These are phyloP conservation scores for Populus simonii DNA, from an alignment of 345 rosid genomes.

Conservation along the genomic window DNA sequence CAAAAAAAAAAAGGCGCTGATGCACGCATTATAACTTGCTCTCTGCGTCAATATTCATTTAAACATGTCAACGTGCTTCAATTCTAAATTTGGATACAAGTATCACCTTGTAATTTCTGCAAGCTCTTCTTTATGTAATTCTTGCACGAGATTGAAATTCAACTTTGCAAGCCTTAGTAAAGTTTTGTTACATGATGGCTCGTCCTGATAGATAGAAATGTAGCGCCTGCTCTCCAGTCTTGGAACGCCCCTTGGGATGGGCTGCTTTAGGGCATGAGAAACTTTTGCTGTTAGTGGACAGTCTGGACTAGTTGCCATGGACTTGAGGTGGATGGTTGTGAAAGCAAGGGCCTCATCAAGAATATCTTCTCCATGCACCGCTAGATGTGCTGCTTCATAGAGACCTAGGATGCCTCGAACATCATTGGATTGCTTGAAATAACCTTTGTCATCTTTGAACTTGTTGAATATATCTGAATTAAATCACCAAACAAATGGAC, in stretches of 20 bases:
- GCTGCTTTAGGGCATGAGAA: conserved; percentile 14
- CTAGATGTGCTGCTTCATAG: conserved; percentile 19
- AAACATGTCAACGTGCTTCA: too few relatives aligned
- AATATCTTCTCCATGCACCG: conserved; percentile 23
- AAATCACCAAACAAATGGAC: not conserved
- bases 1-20: too few relatives aligned
- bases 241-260: conserved; percentile 10
- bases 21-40: too few relatives aligned
- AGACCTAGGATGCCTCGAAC: not conserved
- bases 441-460: conserved; percentile 26
- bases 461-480: conserved; percentile 30
- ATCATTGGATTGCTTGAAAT: conserved; percentile 1
- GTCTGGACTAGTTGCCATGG: too few relatives aligned
- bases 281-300: conserved; percentile 16
- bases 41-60: too few relatives aligned
- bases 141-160: conserved; percentile 31
- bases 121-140: conserved; percentile 22
- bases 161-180: conserved; percentile 33
- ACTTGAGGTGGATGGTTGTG: conserved; percentile 2
- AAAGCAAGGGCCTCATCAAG: conserved; percentile 17
- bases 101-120: conserved; percentile 10
- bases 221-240: conserved; percentile 22
- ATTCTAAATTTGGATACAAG: too few relatives aligned
- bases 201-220: conserved; percentile 16
- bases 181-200: not conserved